phyloP scores from a whole-genome alignment of 495 filamentous ascomycete genomes.

The Antarctomyces pellizariae region DNA sequence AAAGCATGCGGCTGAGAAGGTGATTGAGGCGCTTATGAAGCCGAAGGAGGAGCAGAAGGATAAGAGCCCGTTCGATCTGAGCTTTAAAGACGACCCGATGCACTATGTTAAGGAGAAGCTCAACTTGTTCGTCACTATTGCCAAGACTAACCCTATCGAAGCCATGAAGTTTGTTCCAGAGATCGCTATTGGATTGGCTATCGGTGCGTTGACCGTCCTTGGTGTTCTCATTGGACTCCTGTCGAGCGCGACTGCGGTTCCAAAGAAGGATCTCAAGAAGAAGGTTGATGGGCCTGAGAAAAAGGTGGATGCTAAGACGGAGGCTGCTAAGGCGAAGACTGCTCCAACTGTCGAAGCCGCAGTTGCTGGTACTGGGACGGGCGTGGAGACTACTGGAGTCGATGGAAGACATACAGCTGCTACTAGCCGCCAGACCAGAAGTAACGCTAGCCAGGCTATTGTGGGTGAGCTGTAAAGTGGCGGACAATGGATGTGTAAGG shows the following conservation, averaged over 20 bases:
- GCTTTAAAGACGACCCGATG: slow-evolving; percentile 84
- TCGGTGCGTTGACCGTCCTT: slow-evolving; percentile 41
- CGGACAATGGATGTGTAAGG: no score
- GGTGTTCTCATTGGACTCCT: slow-evolving; percentile 28
- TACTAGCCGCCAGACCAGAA: no score
- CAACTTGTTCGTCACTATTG: slow-evolving; percentile 65
- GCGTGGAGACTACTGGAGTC: no score
- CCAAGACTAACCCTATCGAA: slow-evolving; percentile 67
- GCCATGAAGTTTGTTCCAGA: slow-evolving; percentile 85
- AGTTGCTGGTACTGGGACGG: no score
- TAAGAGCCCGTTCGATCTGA: slow-evolving; percentile 45
- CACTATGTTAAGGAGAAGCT: slow-evolving; percentile 78
- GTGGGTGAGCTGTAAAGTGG: no score
- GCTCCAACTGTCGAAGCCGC: no score
- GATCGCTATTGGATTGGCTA: slow-evolving; percentile 56
- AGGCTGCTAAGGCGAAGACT: no score
- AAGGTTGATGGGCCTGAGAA: no score
- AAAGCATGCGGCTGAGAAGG: slow-evolving; percentile 70
- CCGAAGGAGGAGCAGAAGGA: slow-evolving; percentile 48
- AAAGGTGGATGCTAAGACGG: slow-evolving; percentile 15
- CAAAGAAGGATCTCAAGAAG: no score
- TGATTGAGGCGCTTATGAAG: slow-evolving; percentile 58
- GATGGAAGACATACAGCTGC: no score
- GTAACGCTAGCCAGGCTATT: no score
- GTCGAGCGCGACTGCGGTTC: slow-evolving; percentile 18